Conservation (phyloP, 2,329 filamentous ascomycete species). For the Pyrenochaeta sp. region DNA sequence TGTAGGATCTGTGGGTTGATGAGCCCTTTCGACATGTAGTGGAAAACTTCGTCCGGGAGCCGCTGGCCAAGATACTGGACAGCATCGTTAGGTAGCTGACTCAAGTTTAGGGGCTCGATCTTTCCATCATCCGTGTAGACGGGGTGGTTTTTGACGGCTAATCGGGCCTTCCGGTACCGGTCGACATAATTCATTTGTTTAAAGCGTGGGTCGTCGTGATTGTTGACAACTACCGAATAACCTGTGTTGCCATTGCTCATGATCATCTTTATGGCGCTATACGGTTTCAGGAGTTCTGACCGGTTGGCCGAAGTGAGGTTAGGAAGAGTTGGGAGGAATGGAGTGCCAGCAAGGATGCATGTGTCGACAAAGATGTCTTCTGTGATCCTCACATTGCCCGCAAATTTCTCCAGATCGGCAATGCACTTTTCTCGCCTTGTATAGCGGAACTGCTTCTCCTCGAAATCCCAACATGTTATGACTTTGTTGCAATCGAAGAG, state of each 20-base stretch:
- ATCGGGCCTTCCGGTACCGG: constrained; percentile 84
- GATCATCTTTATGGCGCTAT: constrained; percentile 81
- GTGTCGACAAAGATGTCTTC: constrained; percentile 84
- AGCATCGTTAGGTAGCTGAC: constrained; percentile 80
- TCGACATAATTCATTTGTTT: constrained; percentile 80
- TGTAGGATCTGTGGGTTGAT: constrained; percentile 81
- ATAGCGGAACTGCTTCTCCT: constrained; percentile 70
- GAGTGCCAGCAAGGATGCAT: constrained; percentile 81
- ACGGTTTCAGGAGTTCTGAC: constrained; percentile 67
- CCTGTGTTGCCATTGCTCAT: constrained; percentile 72
- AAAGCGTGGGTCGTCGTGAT: constrained; percentile 78
- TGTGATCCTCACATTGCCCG: constrained; percentile 58
- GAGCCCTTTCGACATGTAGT: constrained; percentile 85
- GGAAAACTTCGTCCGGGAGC: constrained; percentile 87
- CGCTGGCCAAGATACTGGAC: constrained; percentile 91
- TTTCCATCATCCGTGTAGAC: constrained; percentile 80
- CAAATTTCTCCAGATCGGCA: constrained; percentile 63
- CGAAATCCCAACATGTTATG: constrained; percentile 74
- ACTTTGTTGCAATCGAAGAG: constrained; percentile 84
- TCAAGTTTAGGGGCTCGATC: constrained; percentile 76
- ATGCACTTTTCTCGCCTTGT: constrained; percentile 74
- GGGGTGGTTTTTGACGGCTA: constrained; percentile 88
- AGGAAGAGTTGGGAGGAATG: constrained; percentile 81
- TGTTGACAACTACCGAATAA: constrained; percentile 75
- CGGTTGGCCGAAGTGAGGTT: constrained; percentile 70